These are phyloP conservation scores for Talaromyces nanjingensis DNA, from an alignment of 495 filamentous ascomycete genomes.

Conservation along the genomic window DNA sequence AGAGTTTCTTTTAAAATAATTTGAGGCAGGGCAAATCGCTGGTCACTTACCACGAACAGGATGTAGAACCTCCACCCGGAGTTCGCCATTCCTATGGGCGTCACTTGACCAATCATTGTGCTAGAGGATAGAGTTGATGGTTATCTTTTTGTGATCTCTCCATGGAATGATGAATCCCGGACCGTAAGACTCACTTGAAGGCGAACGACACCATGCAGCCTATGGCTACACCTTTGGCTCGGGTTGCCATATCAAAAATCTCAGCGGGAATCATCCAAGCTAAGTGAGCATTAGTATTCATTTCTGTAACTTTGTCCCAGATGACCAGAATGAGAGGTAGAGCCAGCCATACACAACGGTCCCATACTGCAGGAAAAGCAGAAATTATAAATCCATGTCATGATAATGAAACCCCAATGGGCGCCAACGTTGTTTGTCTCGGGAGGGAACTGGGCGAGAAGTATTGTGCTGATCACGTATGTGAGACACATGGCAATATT, in stretches of 20 bases:
- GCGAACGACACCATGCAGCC: constrained; percentile 54
- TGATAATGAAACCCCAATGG: constrained; percentile 54
- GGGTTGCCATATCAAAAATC: constrained; percentile 55
- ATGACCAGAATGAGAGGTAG: background rate
- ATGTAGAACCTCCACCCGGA: constrained; percentile 43
- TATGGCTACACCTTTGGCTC: constrained; percentile 52
- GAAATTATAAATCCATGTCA: constrained; percentile 53
- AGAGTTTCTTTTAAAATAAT: too few relatives aligned
- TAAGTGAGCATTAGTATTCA: constrained; percentile 41
- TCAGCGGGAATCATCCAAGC: constrained; percentile 50
- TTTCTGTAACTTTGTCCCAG: background rate
- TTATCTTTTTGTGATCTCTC: too few relatives aligned
- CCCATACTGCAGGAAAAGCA: constrained; percentile 34
- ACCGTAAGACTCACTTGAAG: constrained; percentile 34
- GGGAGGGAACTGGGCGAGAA: constrained; percentile 44
- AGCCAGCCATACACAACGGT: background rate
- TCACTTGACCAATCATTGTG: constrained; percentile 57
- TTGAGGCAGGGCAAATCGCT: too few relatives aligned
- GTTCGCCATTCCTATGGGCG: constrained; percentile 38
- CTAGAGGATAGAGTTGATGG: background rate
- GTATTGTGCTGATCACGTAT: constrained; percentile 21
- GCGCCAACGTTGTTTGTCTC: constrained; percentile 36
- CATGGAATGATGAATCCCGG: too few relatives aligned
- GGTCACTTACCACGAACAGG: constrained; percentile 35
- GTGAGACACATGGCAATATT: constrained; percentile 48